phyloP scores from a whole-genome alignment of 192 early-diverging fungal species.

The Coemansia sp. region DNA sequence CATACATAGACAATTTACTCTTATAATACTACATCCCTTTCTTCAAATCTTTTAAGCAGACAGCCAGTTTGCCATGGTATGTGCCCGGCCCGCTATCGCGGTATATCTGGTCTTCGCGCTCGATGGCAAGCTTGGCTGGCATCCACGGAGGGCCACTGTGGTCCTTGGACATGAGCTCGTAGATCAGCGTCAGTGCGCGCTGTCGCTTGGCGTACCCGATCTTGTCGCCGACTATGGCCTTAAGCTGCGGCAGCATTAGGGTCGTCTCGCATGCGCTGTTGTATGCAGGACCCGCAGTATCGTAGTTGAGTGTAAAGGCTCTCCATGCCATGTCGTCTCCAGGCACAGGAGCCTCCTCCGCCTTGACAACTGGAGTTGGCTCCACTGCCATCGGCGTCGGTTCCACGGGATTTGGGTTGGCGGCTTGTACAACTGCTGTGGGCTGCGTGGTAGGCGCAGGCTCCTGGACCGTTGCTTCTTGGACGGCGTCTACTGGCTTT shows the following conservation, averaged over 20 bases:
- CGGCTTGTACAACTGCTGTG: no score
- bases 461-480: no score
- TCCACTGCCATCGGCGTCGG: background rate
- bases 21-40: slow-evolving; percentile 2
- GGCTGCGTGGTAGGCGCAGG: no score
- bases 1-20: background rate
- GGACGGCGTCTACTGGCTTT: background rate
- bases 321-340: slow-evolving; percentile 20
- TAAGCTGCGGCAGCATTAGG: slow-evolving; percentile 19
- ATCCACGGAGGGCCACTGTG: slow-evolving; percentile 2
- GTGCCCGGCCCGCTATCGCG: slow-evolving; percentile 23
- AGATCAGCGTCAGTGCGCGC: slow-evolving; percentile 23
- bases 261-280: slow-evolving; percentile 16
- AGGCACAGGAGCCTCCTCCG: background rate
- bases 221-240: slow-evolving; percentile 32
- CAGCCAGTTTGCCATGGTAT: slow-evolving; percentile 35
- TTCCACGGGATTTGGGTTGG: background rate
- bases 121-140: slow-evolving; percentile 27
- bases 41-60: slow-evolving; percentile 27
- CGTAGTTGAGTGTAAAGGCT: slow-evolving; percentile 43
- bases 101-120: slow-evolving; percentile 19
- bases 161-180: background rate
- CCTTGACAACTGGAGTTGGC: background rate
- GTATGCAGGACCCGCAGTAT: slow-evolving; percentile 18
- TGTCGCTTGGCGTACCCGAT: slow-evolving; percentile 37